A percentile compares a stretch with the other conserved stretches of the same genome.
These are phyloP conservation scores for Otatea glauca DNA, from an alignment of 176 grass and related monocot species.

Conservation along the genomic window DNA sequence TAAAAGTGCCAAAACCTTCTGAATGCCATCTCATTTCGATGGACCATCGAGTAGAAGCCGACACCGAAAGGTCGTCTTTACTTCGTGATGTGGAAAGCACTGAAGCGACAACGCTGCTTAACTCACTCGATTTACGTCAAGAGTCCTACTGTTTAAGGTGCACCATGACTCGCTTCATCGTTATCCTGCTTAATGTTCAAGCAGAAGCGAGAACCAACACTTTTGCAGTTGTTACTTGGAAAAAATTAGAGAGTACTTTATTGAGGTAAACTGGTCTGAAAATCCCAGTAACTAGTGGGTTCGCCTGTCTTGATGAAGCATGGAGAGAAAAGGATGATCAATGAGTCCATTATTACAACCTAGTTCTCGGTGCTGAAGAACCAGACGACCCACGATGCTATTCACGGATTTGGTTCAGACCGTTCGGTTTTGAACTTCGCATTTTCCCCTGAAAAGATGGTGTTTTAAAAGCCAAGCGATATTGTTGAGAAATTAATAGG, in stretches of 20 bases:
- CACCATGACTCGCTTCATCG: background rate
- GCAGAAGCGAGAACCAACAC: background rate
- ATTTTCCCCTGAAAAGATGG: background rate
- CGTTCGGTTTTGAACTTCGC: background rate
- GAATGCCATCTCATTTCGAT: background rate
- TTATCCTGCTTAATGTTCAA: slow-evolving; percentile 5
- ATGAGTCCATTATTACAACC: background rate
- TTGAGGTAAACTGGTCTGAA: background rate
- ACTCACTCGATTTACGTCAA: slow-evolving; percentile 21
- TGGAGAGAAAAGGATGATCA: background rate
- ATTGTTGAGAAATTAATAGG: background rate
- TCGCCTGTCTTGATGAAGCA: background rate
- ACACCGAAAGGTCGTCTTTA: slow-evolving; percentile 39
- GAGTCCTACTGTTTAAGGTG: background rate
- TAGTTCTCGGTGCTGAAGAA: background rate
- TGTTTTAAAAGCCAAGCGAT: background rate
- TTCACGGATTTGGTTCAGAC: background rate
- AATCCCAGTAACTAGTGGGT: background rate
- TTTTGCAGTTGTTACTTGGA: background rate
- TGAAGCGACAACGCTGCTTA: slow-evolving; percentile 2
- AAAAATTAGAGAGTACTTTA: background rate
- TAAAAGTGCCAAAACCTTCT: background rate
- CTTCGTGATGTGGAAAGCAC: slow-evolving; percentile 20
- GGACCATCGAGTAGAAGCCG: background rate
- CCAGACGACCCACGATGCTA: background rate